Conservation (phyloP, 2,329 filamentous ascomycete genomes). For the Phialophora expanda region DNA sequence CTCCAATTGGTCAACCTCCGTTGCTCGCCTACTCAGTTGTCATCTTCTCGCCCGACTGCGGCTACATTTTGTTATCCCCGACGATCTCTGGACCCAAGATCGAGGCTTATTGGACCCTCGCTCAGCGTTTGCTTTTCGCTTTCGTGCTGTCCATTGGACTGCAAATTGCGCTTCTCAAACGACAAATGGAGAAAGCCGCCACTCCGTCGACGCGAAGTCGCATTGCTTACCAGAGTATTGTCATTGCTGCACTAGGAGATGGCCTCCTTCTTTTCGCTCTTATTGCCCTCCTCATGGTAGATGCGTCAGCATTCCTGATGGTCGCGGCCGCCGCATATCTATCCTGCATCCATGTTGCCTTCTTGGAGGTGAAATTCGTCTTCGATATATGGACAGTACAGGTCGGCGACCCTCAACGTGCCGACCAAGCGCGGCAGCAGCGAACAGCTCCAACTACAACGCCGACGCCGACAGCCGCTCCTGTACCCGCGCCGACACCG, state of each 20-base stretch:
- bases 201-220: conserved; percentile 68
- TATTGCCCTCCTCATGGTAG: conserved; percentile 61
- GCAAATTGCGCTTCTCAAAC: conserved; percentile 63
- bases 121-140: conserved; percentile 56
- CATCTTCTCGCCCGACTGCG: conserved; percentile 69
- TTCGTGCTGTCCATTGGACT: conserved; percentile 59
- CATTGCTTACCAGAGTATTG: conserved; percentile 68
- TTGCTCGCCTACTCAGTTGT: conserved; percentile 64
- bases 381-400: conserved; percentile 72
- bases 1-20: conserved; percentile 58
- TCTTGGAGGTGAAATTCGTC: conserved; percentile 68
- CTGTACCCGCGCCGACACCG: conserved; percentile 10
- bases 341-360: conserved; percentile 64
- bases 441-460: conserved; percentile 24
- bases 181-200: conserved; percentile 68
- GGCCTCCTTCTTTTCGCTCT: conserved; percentile 62
- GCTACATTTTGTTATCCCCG: conserved; percentile 67
- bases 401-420: conserved; percentile 53
- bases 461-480: conserved; percentile 11
- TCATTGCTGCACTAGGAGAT: conserved; percentile 66
- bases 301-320: conserved; percentile 60
- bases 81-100: conserved; percentile 57
- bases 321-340: conserved; percentile 64
- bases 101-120: conserved; percentile 54
- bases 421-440: conserved; percentile 48